A percentile compares a stretch with the other conserved stretches of the same genome.
Evolutionary conservation across 345 rosid species (phyloP).

Genomic region (Gossypium thurberi): DNA sequence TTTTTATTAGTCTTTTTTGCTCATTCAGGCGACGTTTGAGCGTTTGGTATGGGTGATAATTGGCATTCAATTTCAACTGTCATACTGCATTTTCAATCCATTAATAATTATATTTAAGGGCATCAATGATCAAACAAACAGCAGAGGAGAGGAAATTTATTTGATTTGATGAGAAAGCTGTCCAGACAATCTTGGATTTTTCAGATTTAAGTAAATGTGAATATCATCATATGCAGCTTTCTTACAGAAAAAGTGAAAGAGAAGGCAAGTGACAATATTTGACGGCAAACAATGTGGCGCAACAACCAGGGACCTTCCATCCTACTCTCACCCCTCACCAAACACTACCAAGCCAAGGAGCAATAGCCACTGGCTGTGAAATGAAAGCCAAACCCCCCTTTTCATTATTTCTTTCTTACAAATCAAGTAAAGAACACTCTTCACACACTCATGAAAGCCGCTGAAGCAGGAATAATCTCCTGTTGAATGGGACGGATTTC

Average conservation of each 20-base stretch:
- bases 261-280: background rate
- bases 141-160: background rate
- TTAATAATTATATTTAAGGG: no score
- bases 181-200: no score
- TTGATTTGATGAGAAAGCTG: background rate
- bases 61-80: background rate
- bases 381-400: background rate
- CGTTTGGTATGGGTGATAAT: background rate
- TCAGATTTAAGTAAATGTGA: no score
- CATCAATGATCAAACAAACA: background rate
- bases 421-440: background rate
- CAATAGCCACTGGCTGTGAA: background rate
- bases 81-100: no score
- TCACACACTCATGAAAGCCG: background rate
- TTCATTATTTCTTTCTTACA: background rate
- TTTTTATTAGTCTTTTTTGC: no score
- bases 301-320: conserved; percentile 7
- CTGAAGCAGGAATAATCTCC: background rate
- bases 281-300: background rate
- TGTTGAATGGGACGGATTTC: conserved; percentile 28
- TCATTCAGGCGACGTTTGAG: no score
- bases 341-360: background rate
- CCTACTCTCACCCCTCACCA: background rate
- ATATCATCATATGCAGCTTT: no score
- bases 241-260: background rate